A percentile compares a stretch with the other conserved stretches of the same genome.
These are phyloP conservation scores for Parastagonospora nodorum DNA, from an alignment of 2,329 filamentous ascomycete genomes.

Conservation along the genomic window DNA sequence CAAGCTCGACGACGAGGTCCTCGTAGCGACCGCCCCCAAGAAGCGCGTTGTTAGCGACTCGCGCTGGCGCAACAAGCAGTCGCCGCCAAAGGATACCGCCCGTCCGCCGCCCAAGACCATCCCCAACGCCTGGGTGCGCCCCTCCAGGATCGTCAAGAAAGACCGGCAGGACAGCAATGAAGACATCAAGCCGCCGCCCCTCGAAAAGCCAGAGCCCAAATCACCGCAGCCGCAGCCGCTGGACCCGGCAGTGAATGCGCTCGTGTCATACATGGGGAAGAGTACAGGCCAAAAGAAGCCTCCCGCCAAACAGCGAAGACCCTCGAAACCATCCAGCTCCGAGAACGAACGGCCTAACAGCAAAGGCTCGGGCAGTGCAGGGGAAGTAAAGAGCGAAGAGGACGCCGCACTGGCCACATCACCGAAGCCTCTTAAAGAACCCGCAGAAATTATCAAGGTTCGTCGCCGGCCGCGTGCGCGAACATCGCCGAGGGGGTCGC, in stretches of 20 bases:
- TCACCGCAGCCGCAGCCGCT: constrained; percentile 19
- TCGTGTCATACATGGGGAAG: constrained; percentile 34
- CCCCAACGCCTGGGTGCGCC: constrained; percentile 47
- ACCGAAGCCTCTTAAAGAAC: constrained; percentile 21
- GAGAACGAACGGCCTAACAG: constrained; percentile 41
- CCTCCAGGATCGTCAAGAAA: constrained; percentile 35
- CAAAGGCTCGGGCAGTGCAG: constrained; percentile 40
- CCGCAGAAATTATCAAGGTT: constrained; percentile 33
- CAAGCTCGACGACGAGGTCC: constrained; percentile 51
- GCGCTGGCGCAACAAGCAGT: constrained; percentile 72
- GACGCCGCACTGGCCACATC: constrained; percentile 23
- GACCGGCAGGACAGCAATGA: constrained; percentile 9
- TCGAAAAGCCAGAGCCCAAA: constrained; percentile 11
- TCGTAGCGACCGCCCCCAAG: constrained; percentile 70
- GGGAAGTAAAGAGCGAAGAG: constrained; percentile 26
- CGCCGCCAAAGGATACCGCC: constrained; percentile 39
- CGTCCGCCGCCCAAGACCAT: constrained; percentile 42
- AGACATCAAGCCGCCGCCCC: constrained; percentile 12
- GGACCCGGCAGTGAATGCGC: constrained; percentile 21
- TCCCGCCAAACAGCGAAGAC: constrained; percentile 28
- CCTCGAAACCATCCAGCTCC: constrained; percentile 36
- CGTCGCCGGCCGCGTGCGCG: constrained; percentile 33
- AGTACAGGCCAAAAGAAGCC: constrained; percentile 32
- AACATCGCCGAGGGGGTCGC: constrained; percentile 39
- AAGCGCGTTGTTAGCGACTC: constrained; percentile 93